Conservation (phyloP, 768 basidiomycete genomes). For the Termitomyces sp. region DNA sequence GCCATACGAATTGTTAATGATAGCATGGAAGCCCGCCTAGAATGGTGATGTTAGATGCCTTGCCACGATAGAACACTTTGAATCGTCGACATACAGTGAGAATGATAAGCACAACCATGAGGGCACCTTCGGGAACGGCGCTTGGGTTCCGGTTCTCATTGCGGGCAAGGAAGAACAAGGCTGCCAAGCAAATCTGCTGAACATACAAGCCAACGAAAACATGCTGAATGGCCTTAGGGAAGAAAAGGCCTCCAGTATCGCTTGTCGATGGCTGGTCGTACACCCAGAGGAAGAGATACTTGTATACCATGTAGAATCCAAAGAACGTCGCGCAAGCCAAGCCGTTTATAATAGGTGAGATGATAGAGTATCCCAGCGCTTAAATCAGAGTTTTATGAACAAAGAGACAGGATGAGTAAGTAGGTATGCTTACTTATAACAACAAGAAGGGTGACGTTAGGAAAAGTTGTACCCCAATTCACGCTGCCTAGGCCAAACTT, state of each 20-base stretch:
- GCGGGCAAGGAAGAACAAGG: slow-evolving; percentile 69
- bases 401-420: neutral
- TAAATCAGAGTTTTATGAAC: slow-evolving; percentile 3
- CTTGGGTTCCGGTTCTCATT: slow-evolving; percentile 46
- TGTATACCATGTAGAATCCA: slow-evolving; percentile 78
- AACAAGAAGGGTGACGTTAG: slow-evolving; percentile 64
- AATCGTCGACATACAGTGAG: slow-evolving; percentile 58
- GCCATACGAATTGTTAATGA: slow-evolving; percentile 74
- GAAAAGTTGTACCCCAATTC: slow-evolving; percentile 77
- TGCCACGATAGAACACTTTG: neutral
- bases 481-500: slow-evolving; percentile 68
- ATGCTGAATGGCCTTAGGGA: slow-evolving; percentile 91
- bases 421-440: slow-evolving; percentile 62
- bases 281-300: slow-evolving; percentile 81
- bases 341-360: slow-evolving; percentile 92
- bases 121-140: slow-evolving; percentile 67
- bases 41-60: neutral
- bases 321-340: slow-evolving; percentile 80
- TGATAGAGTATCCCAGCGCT: slow-evolving; percentile 81
- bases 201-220: slow-evolving; percentile 93
- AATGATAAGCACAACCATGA: slow-evolving; percentile 83
- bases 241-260: slow-evolving; percentile 93
- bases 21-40: slow-evolving; percentile 65
- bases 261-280: slow-evolving; percentile 60
- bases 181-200: slow-evolving; percentile 43